Percentiles rank a stretch among this genome's conserved stretches.
Conservation (phyloP, 73 alveolate species). For the Breviolum minutum region DNA sequence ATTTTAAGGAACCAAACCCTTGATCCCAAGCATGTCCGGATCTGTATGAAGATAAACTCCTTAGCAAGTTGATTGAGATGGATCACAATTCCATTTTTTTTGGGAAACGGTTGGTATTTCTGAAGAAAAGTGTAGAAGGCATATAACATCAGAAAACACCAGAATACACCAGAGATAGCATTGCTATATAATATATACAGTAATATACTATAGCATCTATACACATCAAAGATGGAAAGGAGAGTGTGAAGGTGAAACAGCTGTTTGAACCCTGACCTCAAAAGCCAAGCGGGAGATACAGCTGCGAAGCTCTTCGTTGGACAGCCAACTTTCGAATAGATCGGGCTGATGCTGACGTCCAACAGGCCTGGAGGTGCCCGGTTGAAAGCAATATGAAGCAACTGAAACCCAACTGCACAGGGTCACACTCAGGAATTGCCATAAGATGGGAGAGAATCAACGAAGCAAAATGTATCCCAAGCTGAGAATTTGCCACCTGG, state of each 20-base stretch:
- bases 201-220: neutral
- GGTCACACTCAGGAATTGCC: too few species aligned
- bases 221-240: neutral
- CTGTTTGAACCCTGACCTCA: slow-evolving; percentile 10
- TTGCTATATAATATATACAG: neutral
- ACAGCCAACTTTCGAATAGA: slow-evolving; percentile 66
- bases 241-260: neutral
- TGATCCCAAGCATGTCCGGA: too few species aligned
- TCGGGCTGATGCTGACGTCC: slow-evolving; percentile 91
- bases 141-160: too few species aligned
- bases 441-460: neutral
- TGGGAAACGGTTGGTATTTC: too few species aligned
- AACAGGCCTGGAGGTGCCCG: slow-evolving; percentile 27
- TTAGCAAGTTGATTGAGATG: neutral
- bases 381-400: too few species aligned
- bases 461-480: neutral
- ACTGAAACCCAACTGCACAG: too few species aligned
- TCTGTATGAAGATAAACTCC: neutral
- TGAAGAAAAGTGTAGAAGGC: too few species aligned
- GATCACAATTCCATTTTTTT: too few species aligned
- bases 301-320: slow-evolving; percentile 76
- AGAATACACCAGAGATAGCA: too few species aligned
- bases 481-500: neutral
- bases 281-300: slow-evolving; percentile 73
- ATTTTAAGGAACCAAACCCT: too few species aligned